Evolutionary conservation across 768 basidiomycete genomes (phyloP).

Genomic region (Phanerochaete sordida): DNA sequence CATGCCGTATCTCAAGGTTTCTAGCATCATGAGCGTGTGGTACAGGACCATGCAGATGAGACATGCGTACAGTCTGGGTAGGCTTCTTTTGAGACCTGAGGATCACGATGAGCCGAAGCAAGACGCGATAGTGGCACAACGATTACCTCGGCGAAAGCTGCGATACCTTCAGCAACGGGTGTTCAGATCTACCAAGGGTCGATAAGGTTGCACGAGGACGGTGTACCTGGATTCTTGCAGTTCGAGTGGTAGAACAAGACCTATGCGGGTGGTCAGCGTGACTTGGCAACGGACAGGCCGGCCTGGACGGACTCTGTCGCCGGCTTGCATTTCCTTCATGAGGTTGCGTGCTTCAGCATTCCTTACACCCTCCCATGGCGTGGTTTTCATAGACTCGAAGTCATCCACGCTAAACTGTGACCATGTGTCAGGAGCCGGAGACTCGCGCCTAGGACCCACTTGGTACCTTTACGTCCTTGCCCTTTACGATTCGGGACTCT

Average conservation of each 20-base stretch:
- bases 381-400: slow-evolving; percentile 66
- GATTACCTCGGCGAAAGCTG: slow-evolving; percentile 74
- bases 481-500: slow-evolving; percentile 78
- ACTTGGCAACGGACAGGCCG: not conserved
- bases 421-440: slow-evolving; percentile 3
- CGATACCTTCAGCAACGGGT: slow-evolving; percentile 50
- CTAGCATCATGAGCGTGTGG: slow-evolving; percentile 10
- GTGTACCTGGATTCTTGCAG: slow-evolving; percentile 73
- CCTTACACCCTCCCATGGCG: slow-evolving; percentile 86
- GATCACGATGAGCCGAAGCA: not conserved
- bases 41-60: not conserved
- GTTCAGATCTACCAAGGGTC: not conserved
- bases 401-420: slow-evolving; percentile 84
- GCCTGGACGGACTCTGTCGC: slow-evolving; percentile 58
- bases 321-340: slow-evolving; percentile 76
- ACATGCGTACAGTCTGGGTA: slow-evolving; percentile 80
- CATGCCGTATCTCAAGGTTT: slow-evolving; percentile 73
- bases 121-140: not conserved
- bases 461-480: slow-evolving; percentile 77
- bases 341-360: slow-evolving; percentile 81
- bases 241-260: slow-evolving; percentile 87
- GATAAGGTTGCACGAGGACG: not conserved
- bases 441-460: slow-evolving; percentile 7
- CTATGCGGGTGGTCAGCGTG: slow-evolving; percentile 31
- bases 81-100: slow-evolving; percentile 73